These are phyloP conservation scores for Vanrija sp. DNA, from an alignment of 1,284 basidiomycete species.

Conservation along the genomic window DNA sequence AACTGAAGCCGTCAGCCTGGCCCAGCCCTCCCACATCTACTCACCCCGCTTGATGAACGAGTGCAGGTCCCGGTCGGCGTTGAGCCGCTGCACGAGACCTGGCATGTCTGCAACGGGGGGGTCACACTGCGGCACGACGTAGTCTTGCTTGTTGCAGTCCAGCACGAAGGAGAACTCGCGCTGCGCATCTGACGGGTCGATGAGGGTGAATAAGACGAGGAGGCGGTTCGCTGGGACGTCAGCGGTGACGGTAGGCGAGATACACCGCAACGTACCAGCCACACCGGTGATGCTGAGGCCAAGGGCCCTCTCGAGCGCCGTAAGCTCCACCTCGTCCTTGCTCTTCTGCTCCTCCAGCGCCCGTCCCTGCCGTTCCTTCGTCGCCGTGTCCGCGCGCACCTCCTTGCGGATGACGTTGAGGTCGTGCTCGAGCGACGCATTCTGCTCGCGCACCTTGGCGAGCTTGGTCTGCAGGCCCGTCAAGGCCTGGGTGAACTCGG, in stretches of 20 bases:
- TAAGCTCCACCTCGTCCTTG: conserved; percentile 58
- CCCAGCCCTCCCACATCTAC: conserved; percentile 4
- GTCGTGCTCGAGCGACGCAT: conserved; percentile 33
- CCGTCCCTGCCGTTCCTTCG: conserved; percentile 64
- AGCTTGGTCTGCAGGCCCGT: conserved; percentile 34
- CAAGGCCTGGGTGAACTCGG: conserved; percentile 32
- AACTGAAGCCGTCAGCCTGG: conserved; percentile 13
- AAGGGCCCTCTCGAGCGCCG: conserved; percentile 58
- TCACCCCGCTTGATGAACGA: conserved; percentile 45
- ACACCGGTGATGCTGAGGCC: conserved; percentile 70
- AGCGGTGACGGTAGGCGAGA: not conserved
- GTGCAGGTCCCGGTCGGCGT: conserved; percentile 41
- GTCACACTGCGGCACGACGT: conserved; percentile 53
- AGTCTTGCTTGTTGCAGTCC: conserved; percentile 61
- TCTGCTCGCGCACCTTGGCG: conserved; percentile 32
- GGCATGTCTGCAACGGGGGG: conserved; percentile 36
- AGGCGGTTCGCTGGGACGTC: conserved; percentile 57
- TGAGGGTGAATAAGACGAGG: conserved; percentile 64
- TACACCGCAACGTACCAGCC: conserved; percentile 49
- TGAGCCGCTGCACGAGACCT: conserved; percentile 40
- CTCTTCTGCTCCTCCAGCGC: conserved; percentile 61
- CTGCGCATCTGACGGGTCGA: conserved; percentile 59
- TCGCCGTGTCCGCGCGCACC: conserved; percentile 47
- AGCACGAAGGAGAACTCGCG: conserved; percentile 71
- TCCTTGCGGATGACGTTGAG: conserved; percentile 27